phyloP scores from a whole-genome alignment of 2,329 filamentous ascomycete genomes.

The Rhinocladiella similis region DNA sequence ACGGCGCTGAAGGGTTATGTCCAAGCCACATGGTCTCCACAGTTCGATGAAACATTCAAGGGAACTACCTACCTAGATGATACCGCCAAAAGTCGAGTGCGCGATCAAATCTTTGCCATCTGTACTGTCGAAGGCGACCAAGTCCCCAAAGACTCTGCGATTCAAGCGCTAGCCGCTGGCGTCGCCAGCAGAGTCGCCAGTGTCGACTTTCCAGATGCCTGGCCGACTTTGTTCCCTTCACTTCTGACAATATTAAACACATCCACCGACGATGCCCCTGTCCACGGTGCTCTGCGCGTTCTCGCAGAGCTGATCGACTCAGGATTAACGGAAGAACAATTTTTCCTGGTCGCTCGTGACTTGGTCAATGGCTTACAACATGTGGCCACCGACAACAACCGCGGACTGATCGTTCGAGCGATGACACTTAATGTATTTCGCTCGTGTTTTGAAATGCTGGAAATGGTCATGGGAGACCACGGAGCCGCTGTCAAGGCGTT shows the following conservation, averaged over 20 bases:
- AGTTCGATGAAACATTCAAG: constrained; percentile 66
- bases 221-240: constrained; percentile 83
- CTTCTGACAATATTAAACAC: constrained; percentile 73
- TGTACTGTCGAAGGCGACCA: constrained; percentile 63
- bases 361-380: constrained; percentile 82
- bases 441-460: constrained; percentile 88
- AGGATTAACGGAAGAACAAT: constrained; percentile 89
- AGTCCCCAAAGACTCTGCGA: constrained; percentile 15
- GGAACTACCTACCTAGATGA: constrained; percentile 70
- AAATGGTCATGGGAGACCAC: constrained; percentile 95
- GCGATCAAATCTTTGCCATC: constrained; percentile 73
- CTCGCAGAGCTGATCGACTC: constrained; percentile 89
- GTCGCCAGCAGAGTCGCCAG: constrained; percentile 92
- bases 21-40: constrained; percentile 76
- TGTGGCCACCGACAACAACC: constrained; percentile 72
- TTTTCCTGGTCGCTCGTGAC: constrained; percentile 84
- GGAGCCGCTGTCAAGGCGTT: constrained; percentile 83
- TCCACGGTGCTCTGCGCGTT: constrained; percentile 87
- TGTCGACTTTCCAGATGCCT: constrained; percentile 89
- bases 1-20: constrained; percentile 81
- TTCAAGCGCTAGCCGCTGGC: constrained; percentile 63
- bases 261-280: constrained; percentile 71
- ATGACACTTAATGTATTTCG: constrained; percentile 88
- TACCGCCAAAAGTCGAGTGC: constrained; percentile 70
- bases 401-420: constrained; percentile 75